Conservation (phyloP, 2,329 filamentous ascomycete genomes). For the Geosmithia putterillii region DNA sequence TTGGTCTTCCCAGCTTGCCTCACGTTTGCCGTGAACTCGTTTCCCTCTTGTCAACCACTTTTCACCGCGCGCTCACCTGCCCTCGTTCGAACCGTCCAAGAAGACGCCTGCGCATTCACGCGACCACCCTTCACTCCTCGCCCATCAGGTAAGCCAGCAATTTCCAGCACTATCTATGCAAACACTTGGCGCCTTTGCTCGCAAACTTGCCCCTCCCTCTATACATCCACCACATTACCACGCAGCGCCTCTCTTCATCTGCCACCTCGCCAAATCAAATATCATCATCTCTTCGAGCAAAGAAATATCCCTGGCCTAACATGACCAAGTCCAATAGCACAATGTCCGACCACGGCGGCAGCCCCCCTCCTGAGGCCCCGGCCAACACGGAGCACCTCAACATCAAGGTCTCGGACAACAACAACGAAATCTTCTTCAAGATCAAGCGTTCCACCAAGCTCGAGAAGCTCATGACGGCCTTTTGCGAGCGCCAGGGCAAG, state of each 20-base stretch:
- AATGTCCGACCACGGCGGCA: constrained; percentile 26
- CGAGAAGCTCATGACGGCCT: constrained; percentile 96
- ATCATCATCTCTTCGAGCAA: background rate
- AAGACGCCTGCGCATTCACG: no score
- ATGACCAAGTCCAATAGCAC: no score
- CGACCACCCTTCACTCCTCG: no score
- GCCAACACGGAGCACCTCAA: constrained; percentile 71
- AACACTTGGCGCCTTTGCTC: background rate
- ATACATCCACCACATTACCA: no score
- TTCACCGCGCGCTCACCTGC: no score
- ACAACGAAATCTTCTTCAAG: constrained; percentile 99
- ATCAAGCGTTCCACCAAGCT: constrained; percentile 95
- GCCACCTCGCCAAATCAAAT: background rate
- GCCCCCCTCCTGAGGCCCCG: constrained; percentile 18
- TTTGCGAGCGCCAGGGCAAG: constrained; percentile 94
- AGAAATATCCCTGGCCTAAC: background rate
- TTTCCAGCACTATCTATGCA: background rate
- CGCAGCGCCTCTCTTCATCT: no score
- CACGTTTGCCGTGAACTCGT: background rate
- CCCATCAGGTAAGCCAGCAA: no score
- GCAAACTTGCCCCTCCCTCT: no score
- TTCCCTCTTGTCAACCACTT: background rate
- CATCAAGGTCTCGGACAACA: constrained; percentile 98
- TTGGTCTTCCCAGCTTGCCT: background rate
- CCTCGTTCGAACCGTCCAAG: no score